A percentile compares a stretch with the other conserved stretches of the same genome.
These are phyloP conservation scores for Trichoderma gracile DNA, from an alignment of 2,329 filamentous ascomycete genomes.

Conservation along the genomic window DNA sequence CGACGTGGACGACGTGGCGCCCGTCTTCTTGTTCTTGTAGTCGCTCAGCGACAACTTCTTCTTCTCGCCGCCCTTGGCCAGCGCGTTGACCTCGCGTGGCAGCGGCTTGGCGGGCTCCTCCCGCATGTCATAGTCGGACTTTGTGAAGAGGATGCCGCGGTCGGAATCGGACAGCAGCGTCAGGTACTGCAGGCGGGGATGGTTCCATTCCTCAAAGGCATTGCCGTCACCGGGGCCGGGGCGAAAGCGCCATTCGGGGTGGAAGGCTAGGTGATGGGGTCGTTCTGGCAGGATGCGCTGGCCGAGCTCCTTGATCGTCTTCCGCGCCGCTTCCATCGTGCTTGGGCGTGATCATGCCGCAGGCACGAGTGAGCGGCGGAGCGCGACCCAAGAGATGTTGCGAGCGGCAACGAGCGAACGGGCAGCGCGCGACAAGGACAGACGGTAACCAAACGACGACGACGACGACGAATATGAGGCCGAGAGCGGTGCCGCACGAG, in stretches of 20 bases:
- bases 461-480: constrained; percentile 11
- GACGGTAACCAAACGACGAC: constrained; percentile 28
- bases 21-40: constrained; percentile 57
- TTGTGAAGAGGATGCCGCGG: constrained; percentile 58
- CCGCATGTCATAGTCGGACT: constrained; percentile 59
- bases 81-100: constrained; percentile 42
- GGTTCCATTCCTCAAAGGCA: constrained; percentile 51
- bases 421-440: constrained; percentile 30
- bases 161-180: constrained; percentile 60
- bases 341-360: constrained; percentile 43
- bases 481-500: neutral
- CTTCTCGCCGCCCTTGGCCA: constrained; percentile 48
- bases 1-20: constrained; percentile 40
- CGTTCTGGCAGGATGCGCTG: constrained; percentile 54
- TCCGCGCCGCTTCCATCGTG: constrained; percentile 62
- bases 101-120: constrained; percentile 49
- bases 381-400: constrained; percentile 29
- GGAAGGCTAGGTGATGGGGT: constrained; percentile 56
- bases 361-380: constrained; percentile 33
- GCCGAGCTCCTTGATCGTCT: constrained; percentile 55
- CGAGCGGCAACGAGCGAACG: constrained; percentile 18
- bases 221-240: constrained; percentile 44
- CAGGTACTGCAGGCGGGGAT: constrained; percentile 55
- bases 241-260: constrained; percentile 50
- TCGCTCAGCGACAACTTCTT: constrained; percentile 61